These are phyloP conservation scores for Camelina laxa DNA, from an alignment of 345 rosid genomes.

Conservation along the genomic window DNA sequence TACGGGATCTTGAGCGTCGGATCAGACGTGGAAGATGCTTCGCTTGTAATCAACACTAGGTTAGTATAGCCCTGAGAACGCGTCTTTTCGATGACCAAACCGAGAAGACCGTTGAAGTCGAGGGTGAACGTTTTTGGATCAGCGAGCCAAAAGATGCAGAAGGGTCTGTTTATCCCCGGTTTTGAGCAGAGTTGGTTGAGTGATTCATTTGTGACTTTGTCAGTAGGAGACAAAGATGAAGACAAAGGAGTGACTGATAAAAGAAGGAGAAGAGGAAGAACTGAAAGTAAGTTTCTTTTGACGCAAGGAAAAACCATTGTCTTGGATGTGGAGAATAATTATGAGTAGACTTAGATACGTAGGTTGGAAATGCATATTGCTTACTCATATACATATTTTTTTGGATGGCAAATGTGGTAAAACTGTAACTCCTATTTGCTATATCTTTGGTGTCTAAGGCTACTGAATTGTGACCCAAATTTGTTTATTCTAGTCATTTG, in stretches of 20 bases:
- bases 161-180: constrained; percentile 6
- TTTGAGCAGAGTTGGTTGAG: too few relatives aligned
- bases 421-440: background rate
- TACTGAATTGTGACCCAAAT: background rate
- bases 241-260: constrained; percentile 27
- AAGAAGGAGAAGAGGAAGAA: constrained; percentile 25
- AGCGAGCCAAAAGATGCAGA: constrained; percentile 33
- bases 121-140: constrained; percentile 21
- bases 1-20: constrained; percentile 24
- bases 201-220: constrained; percentile 32
- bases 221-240: constrained; percentile 28
- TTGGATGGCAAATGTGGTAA: background rate
- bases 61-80: constrained; percentile 10
- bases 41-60: constrained; percentile 25
- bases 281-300: constrained; percentile 14
- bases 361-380: too few relatives aligned
- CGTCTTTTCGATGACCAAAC: constrained; percentile 16
- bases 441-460: background rate
- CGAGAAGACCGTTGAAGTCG: constrained; percentile 32
- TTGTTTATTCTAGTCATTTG: background rate
- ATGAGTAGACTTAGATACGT: background rate
- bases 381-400: background rate
- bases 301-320: constrained; percentile 27
- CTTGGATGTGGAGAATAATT: background rate
- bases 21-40: constrained; percentile 23